These are phyloP conservation scores for Lipomyces orientalis DNA, from an alignment of 805 yeast genomes.

Conservation along the genomic window DNA sequence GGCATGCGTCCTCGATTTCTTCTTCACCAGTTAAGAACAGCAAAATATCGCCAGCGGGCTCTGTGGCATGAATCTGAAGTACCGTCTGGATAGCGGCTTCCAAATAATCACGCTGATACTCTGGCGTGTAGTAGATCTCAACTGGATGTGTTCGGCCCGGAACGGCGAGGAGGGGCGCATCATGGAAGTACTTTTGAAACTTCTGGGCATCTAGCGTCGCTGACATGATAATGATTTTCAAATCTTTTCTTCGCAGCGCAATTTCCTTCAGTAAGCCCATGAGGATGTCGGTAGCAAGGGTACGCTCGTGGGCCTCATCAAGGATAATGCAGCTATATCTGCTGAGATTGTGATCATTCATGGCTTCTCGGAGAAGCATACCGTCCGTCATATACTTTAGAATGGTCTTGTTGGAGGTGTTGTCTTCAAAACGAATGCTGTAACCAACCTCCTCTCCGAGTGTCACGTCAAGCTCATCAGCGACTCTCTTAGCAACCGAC, in stretches of 20 bases:
- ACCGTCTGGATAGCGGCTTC: slow-evolving; percentile 96
- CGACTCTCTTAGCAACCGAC: slow-evolving; percentile 97
- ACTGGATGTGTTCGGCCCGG: slow-evolving; percentile 99
- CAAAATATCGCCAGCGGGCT: slow-evolving; percentile 88
- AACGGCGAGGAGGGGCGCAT: slow-evolving; percentile 93
- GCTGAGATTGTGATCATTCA: slow-evolving; percentile 86
- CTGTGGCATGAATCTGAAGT: slow-evolving; percentile 95
- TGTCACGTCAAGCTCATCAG: slow-evolving; percentile 94
- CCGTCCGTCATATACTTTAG: slow-evolving; percentile 98
- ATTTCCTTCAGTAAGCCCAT: slow-evolving; percentile 94
- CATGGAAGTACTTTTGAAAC: slow-evolving; percentile 85
- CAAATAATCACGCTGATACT: slow-evolving; percentile 90
- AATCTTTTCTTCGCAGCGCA: slow-evolving; percentile 76
- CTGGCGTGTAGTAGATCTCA: slow-evolving; percentile 95
- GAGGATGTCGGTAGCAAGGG: slow-evolving; percentile 92
- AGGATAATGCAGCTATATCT: slow-evolving; percentile 87
- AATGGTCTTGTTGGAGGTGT: slow-evolving; percentile 77
- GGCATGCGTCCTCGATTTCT: slow-evolving; percentile 95
- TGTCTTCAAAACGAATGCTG: slow-evolving; percentile 91
- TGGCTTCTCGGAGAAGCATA: slow-evolving; percentile 95
- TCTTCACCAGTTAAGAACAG: slow-evolving; percentile 95
- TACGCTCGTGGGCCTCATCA: slow-evolving; percentile 98
- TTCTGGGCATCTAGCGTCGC: slow-evolving; percentile 98
- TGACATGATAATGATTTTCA: slow-evolving; percentile 93
- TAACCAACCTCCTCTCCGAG: slow-evolving; percentile 96